Evolutionary conservation across 352 stramenopile genomes (phyloP).

Genomic region (Globisporangium abappressorium): DNA sequence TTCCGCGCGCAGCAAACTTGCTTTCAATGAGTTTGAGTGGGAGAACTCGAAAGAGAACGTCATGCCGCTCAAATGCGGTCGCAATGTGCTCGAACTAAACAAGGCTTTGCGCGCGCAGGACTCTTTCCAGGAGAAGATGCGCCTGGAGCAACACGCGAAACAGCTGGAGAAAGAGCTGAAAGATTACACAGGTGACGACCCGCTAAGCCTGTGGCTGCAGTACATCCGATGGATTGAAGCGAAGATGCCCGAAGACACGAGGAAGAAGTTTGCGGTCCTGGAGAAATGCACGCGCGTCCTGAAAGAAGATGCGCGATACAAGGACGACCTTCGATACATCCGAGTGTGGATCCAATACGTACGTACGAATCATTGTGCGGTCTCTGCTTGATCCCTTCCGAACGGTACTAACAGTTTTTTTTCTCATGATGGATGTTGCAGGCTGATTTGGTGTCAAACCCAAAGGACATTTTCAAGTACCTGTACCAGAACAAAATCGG

Average conservation of each 20-base stretch:
- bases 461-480: conserved; percentile 89
- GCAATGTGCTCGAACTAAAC: conserved; percentile 80
- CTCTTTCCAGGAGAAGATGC: conserved; percentile 60
- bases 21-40: conserved; percentile 65
- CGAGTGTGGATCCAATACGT: conserved; percentile 88
- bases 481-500: conserved; percentile 87
- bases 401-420: not conserved
- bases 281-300: conserved; percentile 74
- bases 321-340: conserved; percentile 79
- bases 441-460: conserved; percentile 82
- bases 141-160: conserved; percentile 51
- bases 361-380: conserved; percentile 17
- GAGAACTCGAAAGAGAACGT: conserved; percentile 88
- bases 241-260: conserved; percentile 80
- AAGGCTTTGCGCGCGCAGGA: conserved; percentile 56
- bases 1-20: not conserved
- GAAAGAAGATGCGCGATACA: conserved; percentile 61
- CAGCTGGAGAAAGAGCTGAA: conserved; percentile 44
- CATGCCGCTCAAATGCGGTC: conserved; percentile 76
- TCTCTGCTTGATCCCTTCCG: not conserved
- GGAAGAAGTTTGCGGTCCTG: conserved; percentile 71
- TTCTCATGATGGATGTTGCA: conserved; percentile 21
- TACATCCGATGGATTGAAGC: conserved; percentile 81
- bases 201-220: conserved; percentile 60
- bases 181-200: conserved; percentile 59